Percentiles rank a stretch among this genome's conserved stretches.
Conservation (phyloP, 139 green algal species). For the Spirogloea muscicola region DNA sequence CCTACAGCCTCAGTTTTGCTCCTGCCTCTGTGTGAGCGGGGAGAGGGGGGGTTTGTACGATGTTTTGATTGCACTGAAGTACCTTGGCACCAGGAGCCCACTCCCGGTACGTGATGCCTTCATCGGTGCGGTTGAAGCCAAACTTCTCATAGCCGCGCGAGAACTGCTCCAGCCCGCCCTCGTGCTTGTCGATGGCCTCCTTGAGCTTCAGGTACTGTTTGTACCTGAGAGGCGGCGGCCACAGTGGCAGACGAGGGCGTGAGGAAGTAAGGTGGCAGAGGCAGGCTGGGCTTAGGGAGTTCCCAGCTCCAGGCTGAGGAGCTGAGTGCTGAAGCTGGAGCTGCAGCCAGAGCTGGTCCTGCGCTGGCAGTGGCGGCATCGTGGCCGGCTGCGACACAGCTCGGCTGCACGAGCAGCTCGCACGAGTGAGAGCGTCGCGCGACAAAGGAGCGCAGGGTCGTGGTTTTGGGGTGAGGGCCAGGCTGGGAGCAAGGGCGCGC, state of each 20-base stretch:
- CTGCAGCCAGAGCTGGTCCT: not conserved
- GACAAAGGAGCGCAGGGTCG: not conserved
- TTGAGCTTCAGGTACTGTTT: conserved; percentile 45
- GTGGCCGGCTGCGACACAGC: not conserved
- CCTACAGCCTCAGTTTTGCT: no score
- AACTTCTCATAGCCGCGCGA: conserved; percentile 53
- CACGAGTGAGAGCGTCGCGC: not conserved
- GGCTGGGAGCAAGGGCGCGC: not conserved
- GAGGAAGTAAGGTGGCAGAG: not conserved
- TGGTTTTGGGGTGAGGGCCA: not conserved
- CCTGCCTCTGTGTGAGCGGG: no score
- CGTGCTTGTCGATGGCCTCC: conserved; percentile 52
- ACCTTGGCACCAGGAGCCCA: conserved; percentile 53
- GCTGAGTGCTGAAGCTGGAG: conserved; percentile 5
- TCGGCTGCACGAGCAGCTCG: not conserved
- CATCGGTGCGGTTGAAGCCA: conserved; percentile 43
- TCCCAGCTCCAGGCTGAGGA: conserved; percentile 3
- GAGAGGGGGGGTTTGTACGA: no score
- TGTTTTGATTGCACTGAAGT: conserved; percentile 3
- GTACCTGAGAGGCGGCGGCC: conserved; percentile 25
- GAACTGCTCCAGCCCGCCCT: conserved; percentile 57
- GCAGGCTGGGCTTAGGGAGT: not conserved
- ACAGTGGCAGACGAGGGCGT: not conserved
- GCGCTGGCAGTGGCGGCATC: not conserved
- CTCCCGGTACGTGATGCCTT: conserved; percentile 56